Conservation (phyloP, 1,139 yeast genomes). For the Eremothecium sinecaudum region DNA sequence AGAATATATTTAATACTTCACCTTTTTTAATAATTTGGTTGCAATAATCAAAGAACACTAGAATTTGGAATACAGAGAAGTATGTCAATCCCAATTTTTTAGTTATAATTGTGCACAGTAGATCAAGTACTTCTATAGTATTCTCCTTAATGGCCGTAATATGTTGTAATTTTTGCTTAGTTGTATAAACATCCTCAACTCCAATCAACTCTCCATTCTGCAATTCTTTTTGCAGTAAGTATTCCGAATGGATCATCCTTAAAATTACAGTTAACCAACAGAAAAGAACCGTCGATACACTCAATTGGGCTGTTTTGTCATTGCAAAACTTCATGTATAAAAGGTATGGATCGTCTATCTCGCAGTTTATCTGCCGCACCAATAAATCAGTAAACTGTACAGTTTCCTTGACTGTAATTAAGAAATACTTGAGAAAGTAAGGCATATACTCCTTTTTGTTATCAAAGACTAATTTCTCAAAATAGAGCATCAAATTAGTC, state of each 20-base stretch:
- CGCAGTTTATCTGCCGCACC: slow-evolving; percentile 14
- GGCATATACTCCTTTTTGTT: slow-evolving; percentile 12
- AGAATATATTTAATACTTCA: slow-evolving; percentile 20
- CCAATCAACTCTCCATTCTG: slow-evolving; percentile 9
- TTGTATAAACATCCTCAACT: slow-evolving; percentile 7
- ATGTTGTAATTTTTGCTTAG: slow-evolving; percentile 15
- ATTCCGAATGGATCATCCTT: slow-evolving; percentile 21
- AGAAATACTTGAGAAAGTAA: slow-evolving; percentile 20
- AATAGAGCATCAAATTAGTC: slow-evolving; percentile 23
- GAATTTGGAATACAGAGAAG: slow-evolving; percentile 28
- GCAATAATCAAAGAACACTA: slow-evolving; percentile 27
- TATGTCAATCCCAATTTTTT: slow-evolving; percentile 24
- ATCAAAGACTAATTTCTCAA: slow-evolving; percentile 17
- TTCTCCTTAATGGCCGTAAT: slow-evolving; percentile 16
- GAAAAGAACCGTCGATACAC: slow-evolving; percentile 20
- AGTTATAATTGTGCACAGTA: slow-evolving; percentile 19
- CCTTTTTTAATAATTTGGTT: slow-evolving; percentile 20
- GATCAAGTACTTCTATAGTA: slow-evolving; percentile 18
- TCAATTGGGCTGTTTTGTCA: slow-evolving; percentile 21
- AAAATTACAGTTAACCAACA: slow-evolving; percentile 18
- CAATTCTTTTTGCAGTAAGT: slow-evolving; percentile 9
- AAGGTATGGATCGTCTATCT: slow-evolving; percentile 11
- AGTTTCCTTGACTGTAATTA: slow-evolving; percentile 12
- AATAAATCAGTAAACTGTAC: slow-evolving; percentile 6
- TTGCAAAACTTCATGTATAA: slow-evolving; percentile 15